Base-by-base conservation (phyloP, 805 yeast species). In the Saccharomyces kudriavzevii region DNA sequence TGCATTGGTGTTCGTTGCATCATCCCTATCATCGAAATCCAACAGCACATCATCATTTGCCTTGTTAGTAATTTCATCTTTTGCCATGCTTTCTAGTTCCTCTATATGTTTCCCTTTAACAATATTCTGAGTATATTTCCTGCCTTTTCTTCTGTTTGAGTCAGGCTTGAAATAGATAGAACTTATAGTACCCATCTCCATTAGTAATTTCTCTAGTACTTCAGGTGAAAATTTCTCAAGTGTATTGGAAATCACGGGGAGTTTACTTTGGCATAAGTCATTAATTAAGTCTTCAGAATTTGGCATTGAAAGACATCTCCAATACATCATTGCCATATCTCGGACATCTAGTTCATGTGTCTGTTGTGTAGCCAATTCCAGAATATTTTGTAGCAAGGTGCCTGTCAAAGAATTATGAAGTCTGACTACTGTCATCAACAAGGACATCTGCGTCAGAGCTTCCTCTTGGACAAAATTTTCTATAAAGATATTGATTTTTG, bases 161-260 rank as follows among this genome's bases (percentile, higher is more conserved):
- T 87, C 82, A 11, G 97, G 96, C 65, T 85, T 86, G 70, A 87
- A 95, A 65, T 89, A 89, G 2, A 94, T 94, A 0, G 97, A 89
- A 40, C 96, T 84, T 56, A 94, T 77, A 8, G 94, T 85, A 2
- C 95, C 84, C 53, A 92, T 71, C 65, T 92, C 96, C n/a, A 73
- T 66, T 29, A 92, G 65, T 49, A 94, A 76, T 57, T 82, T 84
- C 45, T 83, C 81, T 54, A 91, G 76, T 4, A 89, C 75, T 24
- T 74, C 76, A 0, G 88, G 85, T 45, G 89, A 83, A 62, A 91
- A 85, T 20, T 77, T 70, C 45, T 89, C 85, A 29, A 91, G 81
- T 1, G 90, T 84, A 1, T 89, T 78, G 47, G 81, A 79, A 54
- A 94, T 81, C 9, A 82, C 80, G 11, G 96, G 96, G 50, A 86